A percentile compares a stretch with the other conserved stretches of the same genome.
phyloP scores from a whole-genome alignment of 495 filamentous ascomycete species.

The Tuber indicum region DNA sequence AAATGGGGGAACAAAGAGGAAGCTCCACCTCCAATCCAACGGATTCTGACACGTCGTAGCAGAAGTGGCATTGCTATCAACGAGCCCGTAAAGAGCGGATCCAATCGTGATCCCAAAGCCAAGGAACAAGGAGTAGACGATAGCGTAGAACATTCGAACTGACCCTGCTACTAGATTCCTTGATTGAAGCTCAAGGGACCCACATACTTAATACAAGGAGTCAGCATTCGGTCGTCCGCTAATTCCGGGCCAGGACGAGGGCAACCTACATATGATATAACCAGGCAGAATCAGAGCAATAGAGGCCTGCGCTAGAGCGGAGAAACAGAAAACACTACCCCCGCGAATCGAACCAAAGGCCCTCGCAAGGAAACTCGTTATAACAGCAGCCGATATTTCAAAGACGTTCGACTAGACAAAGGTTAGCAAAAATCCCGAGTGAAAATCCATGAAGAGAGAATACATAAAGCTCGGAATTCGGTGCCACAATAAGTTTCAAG shows the following conservation, averaged over 20 bases:
- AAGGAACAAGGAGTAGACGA: slow-evolving; percentile 91
- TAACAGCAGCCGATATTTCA: slow-evolving; percentile 76
- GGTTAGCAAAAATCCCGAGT: slow-evolving; percentile 2
- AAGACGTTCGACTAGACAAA: slow-evolving; percentile 66
- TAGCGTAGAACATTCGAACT: slow-evolving; percentile 90
- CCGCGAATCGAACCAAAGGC: slow-evolving; percentile 76
- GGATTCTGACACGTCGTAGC: slow-evolving; percentile 62
- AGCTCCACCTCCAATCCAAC: slow-evolving; percentile 56
- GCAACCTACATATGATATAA: slow-evolving; percentile 58
- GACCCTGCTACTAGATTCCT: slow-evolving; percentile 80
- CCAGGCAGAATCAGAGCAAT: slow-evolving; percentile 92
- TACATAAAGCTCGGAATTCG: slow-evolving; percentile 66
- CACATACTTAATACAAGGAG: slow-evolving; percentile 52
- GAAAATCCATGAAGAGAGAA: not conserved
- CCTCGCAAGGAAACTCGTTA: slow-evolving; percentile 83
- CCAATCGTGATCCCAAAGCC: slow-evolving; percentile 97
- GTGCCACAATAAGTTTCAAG: slow-evolving; percentile 72
- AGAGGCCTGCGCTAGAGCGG: slow-evolving; percentile 78
- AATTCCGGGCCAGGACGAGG: not conserved
- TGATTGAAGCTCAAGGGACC: slow-evolving; percentile 80
- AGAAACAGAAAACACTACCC: slow-evolving; percentile 78
- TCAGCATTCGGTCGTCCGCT: slow-evolving; percentile 13
- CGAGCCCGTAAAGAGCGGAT: slow-evolving; percentile 76
- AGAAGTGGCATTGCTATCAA: slow-evolving; percentile 70
- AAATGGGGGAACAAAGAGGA: slow-evolving; percentile 73